These are phyloP conservation scores for Boletus reticulatus DNA, from an alignment of 768 basidiomycete species.

Conservation along the genomic window DNA sequence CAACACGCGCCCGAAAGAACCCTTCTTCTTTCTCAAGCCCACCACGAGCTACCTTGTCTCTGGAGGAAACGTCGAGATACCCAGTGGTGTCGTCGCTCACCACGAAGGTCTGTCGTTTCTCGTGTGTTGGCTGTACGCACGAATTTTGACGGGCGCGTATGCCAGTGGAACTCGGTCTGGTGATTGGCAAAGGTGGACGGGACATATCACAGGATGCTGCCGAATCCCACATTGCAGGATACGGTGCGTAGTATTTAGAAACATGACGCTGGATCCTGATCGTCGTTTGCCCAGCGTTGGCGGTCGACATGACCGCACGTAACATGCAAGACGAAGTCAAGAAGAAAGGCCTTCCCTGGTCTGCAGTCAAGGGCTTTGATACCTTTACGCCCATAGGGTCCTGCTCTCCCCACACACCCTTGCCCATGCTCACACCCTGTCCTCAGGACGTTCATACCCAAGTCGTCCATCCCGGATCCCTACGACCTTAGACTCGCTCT, in stretches of 20 bases:
- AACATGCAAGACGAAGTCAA: conserved; percentile 94
- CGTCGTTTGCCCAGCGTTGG: conserved; percentile 56
- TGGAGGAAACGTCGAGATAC: conserved; percentile 84
- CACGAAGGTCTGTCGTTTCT: conserved; percentile 68
- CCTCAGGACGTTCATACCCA: conserved; percentile 77
- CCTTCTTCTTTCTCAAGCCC: conserved; percentile 98
- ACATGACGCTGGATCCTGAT: not conserved
- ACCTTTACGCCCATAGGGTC: conserved; percentile 93
- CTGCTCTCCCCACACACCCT: conserved; percentile 2
- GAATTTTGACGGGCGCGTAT: no score
- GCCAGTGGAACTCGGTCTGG: conserved; percentile 92
- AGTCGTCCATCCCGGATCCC: conserved; percentile 62
- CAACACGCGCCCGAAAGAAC: conserved; percentile 83
- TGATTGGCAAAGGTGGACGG: conserved; percentile 86
- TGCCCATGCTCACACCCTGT: not conserved
- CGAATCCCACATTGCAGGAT: conserved; percentile 82
- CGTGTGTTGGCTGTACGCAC: no score
- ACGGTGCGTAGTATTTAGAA: conserved; percentile 54
- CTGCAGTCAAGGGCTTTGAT: conserved; percentile 95
- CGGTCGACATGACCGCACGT: conserved; percentile 94
- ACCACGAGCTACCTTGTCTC: conserved; percentile 82
- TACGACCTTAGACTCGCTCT: conserved; percentile 75
- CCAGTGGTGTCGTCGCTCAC: conserved; percentile 77
- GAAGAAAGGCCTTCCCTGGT: conserved; percentile 94
- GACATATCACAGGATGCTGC: conserved; percentile 77